Percentiles rank a stretch among this genome's conserved stretches.
Evolutionary conservation across 306 rosid species (phyloP).

Genomic region (Prunus salicina): DNA sequence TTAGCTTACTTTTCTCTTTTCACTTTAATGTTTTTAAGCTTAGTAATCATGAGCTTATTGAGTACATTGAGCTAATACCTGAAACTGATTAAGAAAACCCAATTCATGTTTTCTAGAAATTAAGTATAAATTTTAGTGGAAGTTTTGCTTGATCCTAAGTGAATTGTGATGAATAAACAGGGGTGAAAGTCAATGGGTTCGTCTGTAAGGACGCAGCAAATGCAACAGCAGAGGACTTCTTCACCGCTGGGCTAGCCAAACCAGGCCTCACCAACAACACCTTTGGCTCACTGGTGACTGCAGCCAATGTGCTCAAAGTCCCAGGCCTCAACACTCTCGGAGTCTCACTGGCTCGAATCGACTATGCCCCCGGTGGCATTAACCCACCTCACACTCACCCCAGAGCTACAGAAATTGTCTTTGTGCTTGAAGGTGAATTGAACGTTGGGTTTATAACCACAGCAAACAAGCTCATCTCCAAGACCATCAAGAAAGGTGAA

Average conservation of each 20-base stretch:
- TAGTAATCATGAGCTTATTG: neutral
- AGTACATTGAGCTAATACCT: neutral
- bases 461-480: conserved; percentile 53
- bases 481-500: conserved; percentile 67
- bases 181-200: conserved; percentile 65
- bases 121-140: neutral
- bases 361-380: conserved; percentile 81
- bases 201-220: conserved; percentile 52
- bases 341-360: conserved; percentile 69
- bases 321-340: conserved; percentile 94
- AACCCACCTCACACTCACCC: conserved; percentile 98
- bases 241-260: conserved; percentile 46
- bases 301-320: conserved; percentile 61
- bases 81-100: neutral
- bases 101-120: neutral
- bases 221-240: conserved; percentile 66
- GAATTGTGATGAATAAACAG: conserved; percentile 30
- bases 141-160: neutral
- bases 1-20: neutral
- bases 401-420: conserved; percentile 84
- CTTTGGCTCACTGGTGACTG: conserved; percentile 60
- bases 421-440: conserved; percentile 60
- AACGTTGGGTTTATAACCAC: conserved; percentile 90
- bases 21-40: neutral
- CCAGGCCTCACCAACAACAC: conserved; percentile 76